Conservation (phyloP, 257 asterid species). For the Echium plantagineum region DNA sequence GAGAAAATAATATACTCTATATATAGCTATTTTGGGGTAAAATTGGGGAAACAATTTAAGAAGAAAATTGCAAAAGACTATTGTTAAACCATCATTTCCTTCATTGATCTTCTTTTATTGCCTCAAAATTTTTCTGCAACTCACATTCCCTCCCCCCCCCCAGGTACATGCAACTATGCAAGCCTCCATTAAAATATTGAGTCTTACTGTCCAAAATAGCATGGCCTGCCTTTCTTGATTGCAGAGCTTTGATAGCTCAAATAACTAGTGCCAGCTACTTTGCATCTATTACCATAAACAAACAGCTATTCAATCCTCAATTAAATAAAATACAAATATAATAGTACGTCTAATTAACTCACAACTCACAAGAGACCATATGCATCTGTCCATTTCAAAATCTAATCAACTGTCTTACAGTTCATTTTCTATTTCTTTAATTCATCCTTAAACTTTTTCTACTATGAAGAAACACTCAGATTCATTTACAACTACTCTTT, state of each 20-base stretch:
- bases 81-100: too few relatives aligned
- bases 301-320: slow-evolving; percentile 1
- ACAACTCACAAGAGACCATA: not conserved
- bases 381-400: not conserved
- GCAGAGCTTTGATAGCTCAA: not conserved
- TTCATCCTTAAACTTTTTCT: too few relatives aligned
- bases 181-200: too few relatives aligned
- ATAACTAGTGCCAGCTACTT: not conserved
- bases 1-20: too few relatives aligned
- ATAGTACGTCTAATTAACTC: too few relatives aligned
- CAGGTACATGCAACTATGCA: too few relatives aligned
- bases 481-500: not conserved
- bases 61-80: too few relatives aligned
- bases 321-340: not conserved
- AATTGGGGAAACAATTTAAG: too few relatives aligned
- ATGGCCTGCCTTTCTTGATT: slow-evolving; percentile 1
- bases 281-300: not conserved
- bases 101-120: too few relatives aligned
- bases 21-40: too few relatives aligned
- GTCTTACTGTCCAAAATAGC: not conserved
- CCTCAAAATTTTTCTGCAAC: too few relatives aligned
- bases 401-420: not conserved
- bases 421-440: not conserved
- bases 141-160: too few relatives aligned
- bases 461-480: not conserved